Evolutionary conservation across 2,329 filamentous ascomycete genomes (phyloP), one percentile per base, ranked within the genome.

Genomic region (Fragosphaeria purpurea): DNA sequence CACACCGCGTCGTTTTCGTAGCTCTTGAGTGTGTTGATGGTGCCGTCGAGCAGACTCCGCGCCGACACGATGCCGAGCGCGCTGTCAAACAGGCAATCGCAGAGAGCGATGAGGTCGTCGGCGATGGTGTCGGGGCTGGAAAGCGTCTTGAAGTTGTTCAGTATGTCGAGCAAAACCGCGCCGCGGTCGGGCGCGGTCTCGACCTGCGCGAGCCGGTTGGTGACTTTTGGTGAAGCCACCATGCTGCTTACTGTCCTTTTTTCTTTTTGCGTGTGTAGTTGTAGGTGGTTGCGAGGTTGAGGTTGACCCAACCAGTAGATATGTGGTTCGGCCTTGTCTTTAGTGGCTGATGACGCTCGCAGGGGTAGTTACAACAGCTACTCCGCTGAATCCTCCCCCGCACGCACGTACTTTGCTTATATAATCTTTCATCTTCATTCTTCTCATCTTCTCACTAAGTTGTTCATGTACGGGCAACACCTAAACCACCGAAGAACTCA

Each of bases 1-100:
- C 84, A 85, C 55, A 83, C 71, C 53, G 85, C 79, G 41, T 80
- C 67, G 58, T 80, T 76, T 39, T 75, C 66, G 51, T 89, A 71
- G 22, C 69, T 67, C 54, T 76, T 70, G 58, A 95, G 83, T 12
- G 76, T 71, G 41, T 70, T 30, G 48, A 62, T 54, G 35, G 64
- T 44, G 22, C 53, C 51, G 47, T 52, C 53, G 10, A 65, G 52
- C 44, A 62, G 55, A 35, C 55, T 49, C 33, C 62, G 62, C 7
- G 62, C 61, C 45, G 53, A 52, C 8, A 66, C 58, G 31, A 65
- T 56, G 35, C 62, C 61, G 5, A 62, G 46, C n/a, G 54, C 34
- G 30, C 50, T 50, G 37, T 38, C 47, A 39, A 64, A 52, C 6
- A 63, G 41, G 22, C 50, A 47, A 34, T 63, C 58, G 22, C 49